Base-by-base conservation (phyloP, 306 rosid genomes). In the Ziziphus jujuba region DNA sequence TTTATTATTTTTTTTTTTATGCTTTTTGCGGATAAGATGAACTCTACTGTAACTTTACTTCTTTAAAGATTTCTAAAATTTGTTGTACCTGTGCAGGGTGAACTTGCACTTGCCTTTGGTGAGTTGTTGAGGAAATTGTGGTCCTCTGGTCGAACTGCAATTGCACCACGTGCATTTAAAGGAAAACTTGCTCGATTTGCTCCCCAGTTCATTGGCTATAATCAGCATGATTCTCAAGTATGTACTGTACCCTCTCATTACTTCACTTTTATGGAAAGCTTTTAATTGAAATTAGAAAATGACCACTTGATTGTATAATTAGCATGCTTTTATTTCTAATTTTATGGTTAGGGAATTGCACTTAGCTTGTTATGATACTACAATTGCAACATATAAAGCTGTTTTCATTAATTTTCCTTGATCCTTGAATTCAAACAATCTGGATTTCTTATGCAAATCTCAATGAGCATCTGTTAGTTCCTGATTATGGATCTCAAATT, bases 201-300 rank as follows among this genome's bases (percentile, higher is more conserved):
- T 72, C 99, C 99, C 21, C 99, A 95, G 70, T 95, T 95, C 76
- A 95, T 97, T 76, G 99, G 99, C 65, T 95, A 95, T 76, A 95
- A 90, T 65, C 99, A 95, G 83, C 99, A 95, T 76, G 99, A 95
- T 81, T 90, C 99, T 79, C 99, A 95, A 81, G 97, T 93, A 71
- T 79, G 91, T 83, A 56, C 76, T 56, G 56, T 50, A 48, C 49
- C 40, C 49, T 80, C 43, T 70, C 59, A 34, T 19, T 43, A n/a
- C 40, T 72, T 61, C 13, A 23, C 59, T 60, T 69, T 67, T 60
- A 45, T 73, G 50, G 38, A 31, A 31, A 22, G 58, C 45, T 80
- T 45, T 72, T 51, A 40, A 19, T 36, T 34, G 47, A 31, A 31
- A 31, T 15, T 40, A 67, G 48, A 24, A 12, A 10, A 57, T 45